Evolutionary conservation across 441 rosid species (phyloP).

Genomic region (Gossypium davidsonii): DNA sequence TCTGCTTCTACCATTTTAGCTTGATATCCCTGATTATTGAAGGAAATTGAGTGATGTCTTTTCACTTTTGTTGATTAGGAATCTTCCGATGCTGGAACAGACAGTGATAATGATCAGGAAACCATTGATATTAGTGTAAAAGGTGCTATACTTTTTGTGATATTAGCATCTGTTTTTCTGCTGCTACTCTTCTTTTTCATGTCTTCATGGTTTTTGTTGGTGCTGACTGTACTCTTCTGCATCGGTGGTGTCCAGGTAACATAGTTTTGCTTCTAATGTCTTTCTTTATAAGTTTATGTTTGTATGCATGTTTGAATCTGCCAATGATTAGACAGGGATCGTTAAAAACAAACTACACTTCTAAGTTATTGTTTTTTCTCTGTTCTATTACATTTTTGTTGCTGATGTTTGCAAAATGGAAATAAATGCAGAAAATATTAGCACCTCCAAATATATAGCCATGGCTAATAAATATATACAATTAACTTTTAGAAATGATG

Average conservation of each 20-base stretch:
- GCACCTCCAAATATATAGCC: not conserved
- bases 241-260: slow-evolving; percentile 2
- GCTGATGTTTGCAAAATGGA: slow-evolving; percentile 2
- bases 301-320: not conserved
- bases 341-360: not conserved
- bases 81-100: slow-evolving; percentile 25
- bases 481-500: not conserved
- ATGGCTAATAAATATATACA: too few species aligned
- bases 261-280: not conserved
- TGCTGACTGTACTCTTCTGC: slow-evolving; percentile 8
- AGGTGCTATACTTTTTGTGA: slow-evolving; percentile 82
- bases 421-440: not conserved
- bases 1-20: not conserved
- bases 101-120: slow-evolving; percentile 65
- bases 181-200: slow-evolving; percentile 80
- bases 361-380: not conserved
- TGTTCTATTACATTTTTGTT: not conserved
- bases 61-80: slow-evolving; percentile 30
- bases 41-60: slow-evolving; percentile 7
- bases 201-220: slow-evolving; percentile 1
- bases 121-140: slow-evolving; percentile 69
- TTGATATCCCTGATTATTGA: not conserved
- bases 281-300: not conserved
- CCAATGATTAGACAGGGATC: not conserved
- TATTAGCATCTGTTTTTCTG: slow-evolving; percentile 79